Evolutionary conservation across 1,284 basidiomycete species (phyloP), one percentile per base, ranked within the genome.

Genomic region (Microstroma glucosiphilum): DNA sequence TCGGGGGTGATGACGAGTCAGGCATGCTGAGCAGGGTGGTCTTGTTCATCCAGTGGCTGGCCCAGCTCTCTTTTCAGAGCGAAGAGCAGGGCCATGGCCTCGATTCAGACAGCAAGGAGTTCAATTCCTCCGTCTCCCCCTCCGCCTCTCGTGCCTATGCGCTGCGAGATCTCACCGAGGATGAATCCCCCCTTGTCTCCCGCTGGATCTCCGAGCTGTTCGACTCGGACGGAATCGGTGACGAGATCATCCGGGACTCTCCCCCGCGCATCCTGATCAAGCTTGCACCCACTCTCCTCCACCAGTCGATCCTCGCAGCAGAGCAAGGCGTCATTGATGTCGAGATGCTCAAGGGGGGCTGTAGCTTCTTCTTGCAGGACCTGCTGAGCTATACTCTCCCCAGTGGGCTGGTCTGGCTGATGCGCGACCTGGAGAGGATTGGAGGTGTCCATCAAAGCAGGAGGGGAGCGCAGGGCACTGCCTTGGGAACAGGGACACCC

Each of bases 321-420:
- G 71, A 79, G 8, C 65, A 76, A 0, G 82, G 82, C 23, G 72
- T 82, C 13, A 82, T 84, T 57, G 83, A 83, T 63, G 68, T 80
- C 6, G 83, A 84, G 53, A 82, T 80, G 9, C 79, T 84, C 1
- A 79, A 81, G 40, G 79, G 80, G 23, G 83, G 83, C 0, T 72
- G 84, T 17, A 82, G 81, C 8, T 84, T 83, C 75, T 84, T 84
- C 63, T 78, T 81, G 1, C 82, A 84, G 65, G 82, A 83, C 19
- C 71, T 84, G 1, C 73, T 84, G 3, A 82, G 80, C 66, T 84
- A 82, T 79, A 81, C 82, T 11, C 69, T 83, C n/a, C 82, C 81
- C 1, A 81, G 81, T 0, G 81, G 83, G 12, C 68, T 84, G 41
- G 40, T 54, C 6, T 74, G 73, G 72, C 51, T 76, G 4, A 57